Evolutionary conservation across 2,329 filamentous ascomycete species (phyloP), one percentile per base, ranked within the genome.

Genomic region (Sordariomycetes sp.): DNA sequence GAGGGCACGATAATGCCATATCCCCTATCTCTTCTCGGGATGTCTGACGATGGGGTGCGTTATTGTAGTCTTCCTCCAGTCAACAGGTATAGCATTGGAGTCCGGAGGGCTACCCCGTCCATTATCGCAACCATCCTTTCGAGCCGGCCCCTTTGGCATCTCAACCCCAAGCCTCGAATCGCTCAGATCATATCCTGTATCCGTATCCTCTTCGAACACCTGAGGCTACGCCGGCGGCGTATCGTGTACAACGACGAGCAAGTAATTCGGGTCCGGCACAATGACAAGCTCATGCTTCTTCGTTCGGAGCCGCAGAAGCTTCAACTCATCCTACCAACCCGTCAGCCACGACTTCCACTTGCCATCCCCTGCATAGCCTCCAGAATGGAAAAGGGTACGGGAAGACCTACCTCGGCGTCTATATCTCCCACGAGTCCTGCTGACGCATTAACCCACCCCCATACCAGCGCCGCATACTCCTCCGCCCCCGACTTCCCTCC

Each of bases 251-350:
- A 90, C 85, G 57, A 91, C 82, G 42, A 92, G 77, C 53, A 94
- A 75, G 69, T 88, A 95, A 65, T 89, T 90, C 48, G 80, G 66
- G 68, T 92, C 89, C 68, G 87, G 88, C 22, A 92, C 86, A 65
- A 94, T 89, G 59, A 94, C 86, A 61, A 94, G 73, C 69, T 95
- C 89, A 64, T 90, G 87, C 69, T 88, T 90, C 74, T 85, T 90
- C n/a, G 88, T 92, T 62, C 89, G 80, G 62, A 95, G 67, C 61
- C 88, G 78, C 55, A 94, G 70, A 53, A 94, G 74, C 70, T 85
- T 90, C 61, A 91, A 71, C 66, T 91, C 88, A 64, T 94, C 89
- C 78, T 86, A 61, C 55, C 36, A 15, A 52, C 17, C 35, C 35
- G 54, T 59, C 51, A 59, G 53, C 54, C 35, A 13, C 24, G 34